phyloP scores from a whole-genome alignment of 441 rosid species.

The Pelargonium myrrhifolium region DNA sequence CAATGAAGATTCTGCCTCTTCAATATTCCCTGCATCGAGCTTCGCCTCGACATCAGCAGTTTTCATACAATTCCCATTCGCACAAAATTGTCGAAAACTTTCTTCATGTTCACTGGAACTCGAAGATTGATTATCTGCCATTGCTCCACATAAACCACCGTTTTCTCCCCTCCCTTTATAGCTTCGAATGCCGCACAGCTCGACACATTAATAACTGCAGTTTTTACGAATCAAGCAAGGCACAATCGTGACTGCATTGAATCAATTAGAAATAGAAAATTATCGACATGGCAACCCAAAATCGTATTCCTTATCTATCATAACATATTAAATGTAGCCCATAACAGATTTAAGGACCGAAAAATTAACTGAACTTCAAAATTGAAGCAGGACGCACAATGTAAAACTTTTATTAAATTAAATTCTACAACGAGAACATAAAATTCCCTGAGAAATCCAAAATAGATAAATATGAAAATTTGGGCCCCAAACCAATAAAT shows the following conservation, averaged over 20 bases:
- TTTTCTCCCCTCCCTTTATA: neutral
- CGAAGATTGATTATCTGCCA: constrained; percentile 11
- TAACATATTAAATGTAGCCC: neutral
- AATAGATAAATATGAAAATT: neutral
- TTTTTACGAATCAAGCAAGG: neutral
- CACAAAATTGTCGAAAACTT: constrained; percentile 38
- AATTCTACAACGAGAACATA: neutral
- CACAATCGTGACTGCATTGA: too few species aligned
- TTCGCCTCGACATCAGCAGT: constrained; percentile 72
- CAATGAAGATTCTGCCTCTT: constrained; percentile 84
- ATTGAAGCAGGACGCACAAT: neutral
- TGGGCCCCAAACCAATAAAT: neutral
- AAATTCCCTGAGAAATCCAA: neutral
- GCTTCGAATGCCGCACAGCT: too few species aligned
- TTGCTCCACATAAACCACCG: neutral
- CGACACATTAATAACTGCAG: neutral
- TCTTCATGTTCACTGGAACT: constrained; percentile 25
- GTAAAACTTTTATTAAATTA: neutral
- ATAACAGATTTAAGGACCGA: neutral
- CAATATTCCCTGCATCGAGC: constrained; percentile 80
- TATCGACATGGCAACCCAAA: neutral
- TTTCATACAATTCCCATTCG: constrained; percentile 64
- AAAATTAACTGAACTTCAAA: neutral
- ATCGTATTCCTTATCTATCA: neutral
- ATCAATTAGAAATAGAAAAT: too few species aligned